phyloP scores from a whole-genome alignment of 768 basidiomycete genomes.

The Pleurotus djamor region DNA sequence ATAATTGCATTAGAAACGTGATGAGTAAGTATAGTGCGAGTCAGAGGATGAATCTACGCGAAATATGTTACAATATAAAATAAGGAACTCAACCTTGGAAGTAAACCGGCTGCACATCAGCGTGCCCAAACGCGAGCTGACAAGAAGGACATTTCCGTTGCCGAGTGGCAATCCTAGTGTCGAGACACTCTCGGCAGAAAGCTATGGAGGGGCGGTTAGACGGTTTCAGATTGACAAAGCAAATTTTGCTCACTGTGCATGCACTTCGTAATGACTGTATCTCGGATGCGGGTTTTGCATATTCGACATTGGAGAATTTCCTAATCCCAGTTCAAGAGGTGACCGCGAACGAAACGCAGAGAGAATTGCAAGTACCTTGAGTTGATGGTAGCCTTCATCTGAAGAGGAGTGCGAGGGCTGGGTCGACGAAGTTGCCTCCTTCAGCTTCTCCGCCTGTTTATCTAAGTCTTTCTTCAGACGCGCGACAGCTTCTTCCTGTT shows the following conservation, averaged over 20 bases:
- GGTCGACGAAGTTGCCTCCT: slow-evolving; percentile 10
- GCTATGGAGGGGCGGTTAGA: slow-evolving; percentile 39
- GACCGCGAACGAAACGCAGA: neutral
- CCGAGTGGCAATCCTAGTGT: slow-evolving; percentile 82
- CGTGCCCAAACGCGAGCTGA: slow-evolving; percentile 74
- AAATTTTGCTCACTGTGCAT: slow-evolving; percentile 73
- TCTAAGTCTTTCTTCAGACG: slow-evolving; percentile 52
- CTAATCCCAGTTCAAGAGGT: slow-evolving; percentile 38
- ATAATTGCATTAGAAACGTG: neutral
- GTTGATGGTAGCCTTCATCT: slow-evolving; percentile 20
- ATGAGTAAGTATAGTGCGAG: neutral
- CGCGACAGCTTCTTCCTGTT: slow-evolving; percentile 46
- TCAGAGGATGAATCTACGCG: slow-evolving; percentile 12
- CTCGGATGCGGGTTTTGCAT: slow-evolving; percentile 76
- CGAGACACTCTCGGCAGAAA: slow-evolving; percentile 84
- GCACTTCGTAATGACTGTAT: slow-evolving; percentile 83
- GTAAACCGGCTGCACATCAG: slow-evolving; percentile 63
- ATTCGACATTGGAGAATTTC: slow-evolving; percentile 86
- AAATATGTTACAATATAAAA: slow-evolving; percentile 4
- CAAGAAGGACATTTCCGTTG: slow-evolving; percentile 96
- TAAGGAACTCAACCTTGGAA: slow-evolving; percentile 34
- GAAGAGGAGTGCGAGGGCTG: neutral
- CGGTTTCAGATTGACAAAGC: neutral
- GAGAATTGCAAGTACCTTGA: slow-evolving; percentile 13
- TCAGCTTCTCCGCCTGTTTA: slow-evolving; percentile 42